These are phyloP conservation scores for Bipolaris zeicola DNA, from an alignment of 2,329 filamentous ascomycete species.

Conservation along the genomic window DNA sequence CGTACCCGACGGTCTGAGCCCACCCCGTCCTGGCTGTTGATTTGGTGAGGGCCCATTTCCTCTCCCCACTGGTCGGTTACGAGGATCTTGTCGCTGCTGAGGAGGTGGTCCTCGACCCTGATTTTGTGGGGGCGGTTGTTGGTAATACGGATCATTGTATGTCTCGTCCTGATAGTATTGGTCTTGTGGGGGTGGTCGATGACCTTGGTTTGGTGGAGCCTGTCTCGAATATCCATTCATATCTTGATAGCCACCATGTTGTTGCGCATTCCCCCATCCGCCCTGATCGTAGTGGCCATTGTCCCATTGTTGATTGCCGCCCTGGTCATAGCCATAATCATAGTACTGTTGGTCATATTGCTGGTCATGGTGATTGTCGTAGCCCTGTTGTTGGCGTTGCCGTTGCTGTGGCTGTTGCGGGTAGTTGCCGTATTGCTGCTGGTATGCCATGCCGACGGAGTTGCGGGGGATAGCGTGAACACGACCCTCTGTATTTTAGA, in stretches of 20 bases:
- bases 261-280: constrained; percentile 35
- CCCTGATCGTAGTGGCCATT: constrained; percentile 42
- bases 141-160: constrained; percentile 34
- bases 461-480: constrained; percentile 22
- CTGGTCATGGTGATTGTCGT: constrained; percentile 27
- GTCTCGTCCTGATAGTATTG: constrained; percentile 37
- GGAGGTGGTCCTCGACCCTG: constrained; percentile 26
- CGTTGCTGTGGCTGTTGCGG: constrained; percentile 36
- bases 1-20: constrained; percentile 39
- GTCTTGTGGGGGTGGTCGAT: constrained; percentile 24
- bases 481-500: constrained; percentile 21
- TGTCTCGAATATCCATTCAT: constrained; percentile 30
- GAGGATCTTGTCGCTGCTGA: constrained; percentile 35
- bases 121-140: constrained; percentile 31
- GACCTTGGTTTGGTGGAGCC: constrained; percentile 21
- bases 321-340: constrained; percentile 44
- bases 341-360: constrained; percentile 39
- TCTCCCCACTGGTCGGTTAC: constrained; percentile 32
- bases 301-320: constrained; percentile 43
- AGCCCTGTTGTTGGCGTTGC: constrained; percentile 33
- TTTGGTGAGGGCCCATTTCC: constrained; percentile 28
- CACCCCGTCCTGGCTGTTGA: constrained; percentile 32
- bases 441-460: constrained; percentile 47
- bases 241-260: constrained; percentile 32
- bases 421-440: constrained; percentile 46